Evolutionary conservation across 768 basidiomycete genomes (phyloP).

Genomic region (Termitomyces sp.): DNA sequence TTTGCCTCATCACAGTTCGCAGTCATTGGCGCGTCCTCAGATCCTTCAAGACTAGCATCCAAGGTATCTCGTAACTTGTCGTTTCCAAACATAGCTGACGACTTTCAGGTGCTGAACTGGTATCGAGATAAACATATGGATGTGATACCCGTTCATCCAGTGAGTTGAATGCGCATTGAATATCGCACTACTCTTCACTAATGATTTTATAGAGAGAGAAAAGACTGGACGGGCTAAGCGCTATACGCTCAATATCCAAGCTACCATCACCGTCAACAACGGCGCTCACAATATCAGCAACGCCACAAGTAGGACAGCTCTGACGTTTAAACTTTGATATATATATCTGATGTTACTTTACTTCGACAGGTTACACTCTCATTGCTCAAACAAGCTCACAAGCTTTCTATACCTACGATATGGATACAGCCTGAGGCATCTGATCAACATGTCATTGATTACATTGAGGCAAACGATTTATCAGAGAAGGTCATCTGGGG

Average conservation of each 20-base stretch:
- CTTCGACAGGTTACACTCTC: slow-evolving; percentile 19
- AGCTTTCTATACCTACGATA: slow-evolving; percentile 17
- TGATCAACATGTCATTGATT: slow-evolving; percentile 15
- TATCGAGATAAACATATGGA: slow-evolving; percentile 20
- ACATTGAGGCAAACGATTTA: slow-evolving; percentile 17
- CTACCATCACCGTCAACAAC: slow-evolving; percentile 20
- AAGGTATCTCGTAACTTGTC: slow-evolving; percentile 11
- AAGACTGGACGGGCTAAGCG: slow-evolving; percentile 14
- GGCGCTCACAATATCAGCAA: slow-evolving; percentile 16
- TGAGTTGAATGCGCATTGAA: slow-evolving; percentile 1
- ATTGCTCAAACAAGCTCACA: slow-evolving; percentile 21
- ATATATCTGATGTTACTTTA: slow-evolving; percentile 12
- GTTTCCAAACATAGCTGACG: neutral
- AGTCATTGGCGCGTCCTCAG: slow-evolving; percentile 20
- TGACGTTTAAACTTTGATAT: slow-evolving; percentile 12
- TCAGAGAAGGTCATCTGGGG: slow-evolving; percentile 19
- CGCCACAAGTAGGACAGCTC: slow-evolving; percentile 13
- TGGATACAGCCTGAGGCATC: slow-evolving; percentile 20
- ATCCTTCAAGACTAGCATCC: slow-evolving; percentile 16
- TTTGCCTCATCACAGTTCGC: slow-evolving; percentile 21
- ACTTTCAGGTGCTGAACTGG: slow-evolving; percentile 18
- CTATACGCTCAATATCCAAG: slow-evolving; percentile 19
- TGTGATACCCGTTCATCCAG: slow-evolving; percentile 20
- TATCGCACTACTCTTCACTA: neutral
- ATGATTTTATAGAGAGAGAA: slow-evolving; percentile 10